Conservation (phyloP, 148 eudicot species). For the Amaranthus cruentus region DNA sequence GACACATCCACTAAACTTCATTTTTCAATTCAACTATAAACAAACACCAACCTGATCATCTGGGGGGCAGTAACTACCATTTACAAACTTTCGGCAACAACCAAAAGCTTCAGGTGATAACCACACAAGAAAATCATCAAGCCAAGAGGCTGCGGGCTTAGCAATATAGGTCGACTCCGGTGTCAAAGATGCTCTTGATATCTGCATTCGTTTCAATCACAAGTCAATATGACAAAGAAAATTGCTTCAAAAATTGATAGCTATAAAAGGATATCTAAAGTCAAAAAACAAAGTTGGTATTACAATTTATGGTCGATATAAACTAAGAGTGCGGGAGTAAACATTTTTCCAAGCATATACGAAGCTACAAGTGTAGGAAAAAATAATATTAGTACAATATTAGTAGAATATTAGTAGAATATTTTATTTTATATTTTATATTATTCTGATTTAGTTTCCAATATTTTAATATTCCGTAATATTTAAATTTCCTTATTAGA, state of each 20-base stretch:
- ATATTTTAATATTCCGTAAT: too few species aligned
- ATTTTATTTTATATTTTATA: too few species aligned
- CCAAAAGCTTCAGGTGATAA: slow-evolving; percentile 79
- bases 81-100: slow-evolving; percentile 59
- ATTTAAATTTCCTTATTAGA: too few species aligned
- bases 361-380: too few species aligned
- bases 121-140: slow-evolving; percentile 83
- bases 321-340: background rate
- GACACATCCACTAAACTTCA: background rate
- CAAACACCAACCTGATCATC: slow-evolving; percentile 64
- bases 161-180: slow-evolving; percentile 64
- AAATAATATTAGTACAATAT: background rate
- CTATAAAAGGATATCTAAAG: background rate
- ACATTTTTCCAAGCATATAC: background rate
- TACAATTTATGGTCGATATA: background rate
- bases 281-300: background rate
- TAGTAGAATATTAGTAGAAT: background rate
- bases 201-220: slow-evolving; percentile 31
- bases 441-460: too few species aligned
- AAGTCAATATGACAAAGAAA: background rate
- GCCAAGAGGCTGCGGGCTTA: slow-evolving; percentile 80
- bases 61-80: slow-evolving; percentile 68
- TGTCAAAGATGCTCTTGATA: slow-evolving; percentile 60
- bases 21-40: background rate
- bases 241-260: background rate